Evolutionary conservation across 202 grass and related monocot species (phyloP), one percentile per base, ranked within the genome.

Genomic region (Carex arenaria): DNA sequence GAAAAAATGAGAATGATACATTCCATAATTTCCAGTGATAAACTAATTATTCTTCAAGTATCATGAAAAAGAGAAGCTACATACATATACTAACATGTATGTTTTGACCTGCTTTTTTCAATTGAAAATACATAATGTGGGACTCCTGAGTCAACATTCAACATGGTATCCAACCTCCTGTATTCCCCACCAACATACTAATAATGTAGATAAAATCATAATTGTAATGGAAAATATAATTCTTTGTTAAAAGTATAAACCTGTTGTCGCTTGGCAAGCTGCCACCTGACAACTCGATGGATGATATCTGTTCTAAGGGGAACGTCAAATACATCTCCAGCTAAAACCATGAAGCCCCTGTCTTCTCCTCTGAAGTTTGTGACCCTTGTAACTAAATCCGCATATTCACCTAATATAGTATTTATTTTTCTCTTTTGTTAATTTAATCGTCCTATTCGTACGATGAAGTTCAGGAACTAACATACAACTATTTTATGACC

Each of bases 251-350:
- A 31, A 78, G 31, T 54, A 9, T 78, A 84, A 54, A 98, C 92
- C 95, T 93, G 90, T 19, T 87, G 95, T 11, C 96, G 70, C 86
- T 98, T 98, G 53, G 92, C 92, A 87, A 98, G 92, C 68, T 98
- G 92, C 89, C 89, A 95, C 78, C 84, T 89, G 62, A 98, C 91
- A 71, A 95, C 95, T 28, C 87, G 72, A 55, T 94, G 95, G 79
- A 95, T 69, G 34, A 98, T 98, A 89, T 98, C 95, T 83, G 90
- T 98, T 77, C 92, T 91, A 53, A 95, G 91, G 22, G 95, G 95
- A 42, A 93, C 88, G 85, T 98, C 83, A 70, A 98, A 98, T 85
- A 98, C 91, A 90, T 90, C 89, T 82, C 89, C 95, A 85, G 90
- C 89, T 83, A 98, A 95, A 88, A 93, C 87, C 88, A 98, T 92